Conservation (phyloP, 192 early-diverging fungal genomes). For the Backusella parvicylindrica region DNA sequence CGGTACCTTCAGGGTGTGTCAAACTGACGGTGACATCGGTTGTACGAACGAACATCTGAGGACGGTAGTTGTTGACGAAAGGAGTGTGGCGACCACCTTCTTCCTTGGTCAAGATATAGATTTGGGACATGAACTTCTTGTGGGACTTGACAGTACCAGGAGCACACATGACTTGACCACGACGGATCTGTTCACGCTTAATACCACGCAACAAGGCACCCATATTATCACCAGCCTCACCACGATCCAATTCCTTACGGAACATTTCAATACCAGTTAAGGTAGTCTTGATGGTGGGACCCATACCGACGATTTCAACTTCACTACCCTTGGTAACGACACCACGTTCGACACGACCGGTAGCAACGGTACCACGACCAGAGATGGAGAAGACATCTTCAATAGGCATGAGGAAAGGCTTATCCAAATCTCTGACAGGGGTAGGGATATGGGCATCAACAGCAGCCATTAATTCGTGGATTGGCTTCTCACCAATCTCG, state of each 20-base stretch:
- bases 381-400: conserved; percentile 99
- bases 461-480: conserved; percentile 88
- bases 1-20: conserved; percentile 67
- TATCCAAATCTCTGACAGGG: conserved; percentile 90
- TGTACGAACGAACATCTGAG: conserved; percentile 95
- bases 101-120: conserved; percentile 96
- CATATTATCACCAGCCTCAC: conserved; percentile 98
- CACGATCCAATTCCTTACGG: conserved; percentile 98
- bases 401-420: conserved; percentile 99
- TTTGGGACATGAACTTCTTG: conserved; percentile 89
- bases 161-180: conserved; percentile 90
- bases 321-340: conserved; percentile 89
- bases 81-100: conserved; percentile 98
- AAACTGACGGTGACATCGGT: conserved; percentile 91
- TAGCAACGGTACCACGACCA: conserved; percentile 95
- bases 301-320: conserved; percentile 96
- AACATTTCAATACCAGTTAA: conserved; percentile 99
- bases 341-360: conserved; percentile 95
- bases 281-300: conserved; percentile 84
- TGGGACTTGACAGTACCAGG: conserved; percentile 94
- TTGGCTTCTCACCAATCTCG: conserved; percentile 87
- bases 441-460: conserved; percentile 92
- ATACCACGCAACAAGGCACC: conserved; percentile 95
- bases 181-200: conserved; percentile 93
- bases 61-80: conserved; percentile 96